Conservation (phyloP, 768 basidiomycete species). For the Trametes cinnabarina region DNA sequence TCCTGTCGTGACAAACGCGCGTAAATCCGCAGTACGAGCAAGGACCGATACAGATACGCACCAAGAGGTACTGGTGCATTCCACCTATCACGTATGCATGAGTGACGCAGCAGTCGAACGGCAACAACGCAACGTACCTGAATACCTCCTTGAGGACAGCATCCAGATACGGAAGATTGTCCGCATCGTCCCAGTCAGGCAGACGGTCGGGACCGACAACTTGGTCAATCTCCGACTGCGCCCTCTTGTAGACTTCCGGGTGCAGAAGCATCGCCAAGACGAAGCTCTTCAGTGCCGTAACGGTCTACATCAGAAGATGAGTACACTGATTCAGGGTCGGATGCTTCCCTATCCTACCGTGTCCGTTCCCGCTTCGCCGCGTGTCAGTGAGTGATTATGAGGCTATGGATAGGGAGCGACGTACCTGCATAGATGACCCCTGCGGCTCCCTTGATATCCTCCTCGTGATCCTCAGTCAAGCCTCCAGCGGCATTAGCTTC, state of each 20-base stretch:
- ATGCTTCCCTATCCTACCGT: constrained; percentile 5
- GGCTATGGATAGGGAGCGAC: background rate
- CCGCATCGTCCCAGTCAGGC: constrained; percentile 21
- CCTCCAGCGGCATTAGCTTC: constrained; percentile 2
- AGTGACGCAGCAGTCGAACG: constrained; percentile 6
- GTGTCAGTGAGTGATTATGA: background rate
- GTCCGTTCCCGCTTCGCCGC: constrained; percentile 17
- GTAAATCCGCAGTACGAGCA: no score
- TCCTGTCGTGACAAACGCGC: background rate
- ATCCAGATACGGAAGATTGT: constrained; percentile 24
- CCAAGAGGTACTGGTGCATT: constrained; percentile 18
- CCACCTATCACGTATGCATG: constrained; percentile 11
- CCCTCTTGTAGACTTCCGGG: constrained; percentile 38
- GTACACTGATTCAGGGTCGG: background rate
- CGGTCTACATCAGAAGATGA: constrained; percentile 32
- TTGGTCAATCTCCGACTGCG: constrained; percentile 42
- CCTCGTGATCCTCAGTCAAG: constrained; percentile 14
- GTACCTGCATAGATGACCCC: constrained; percentile 21
- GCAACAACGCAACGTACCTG: constrained; percentile 10
- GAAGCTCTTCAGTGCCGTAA: constrained; percentile 38
- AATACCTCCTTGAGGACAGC: constrained; percentile 21
- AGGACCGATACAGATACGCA: no score
- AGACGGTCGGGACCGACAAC: constrained; percentile 36
- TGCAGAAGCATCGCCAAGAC: constrained; percentile 40
- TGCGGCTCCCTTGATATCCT: constrained; percentile 16